These are phyloP conservation scores for Drechslerella stenobrocha DNA, from an alignment of 2,329 filamentous ascomycete species.

Conservation along the genomic window DNA sequence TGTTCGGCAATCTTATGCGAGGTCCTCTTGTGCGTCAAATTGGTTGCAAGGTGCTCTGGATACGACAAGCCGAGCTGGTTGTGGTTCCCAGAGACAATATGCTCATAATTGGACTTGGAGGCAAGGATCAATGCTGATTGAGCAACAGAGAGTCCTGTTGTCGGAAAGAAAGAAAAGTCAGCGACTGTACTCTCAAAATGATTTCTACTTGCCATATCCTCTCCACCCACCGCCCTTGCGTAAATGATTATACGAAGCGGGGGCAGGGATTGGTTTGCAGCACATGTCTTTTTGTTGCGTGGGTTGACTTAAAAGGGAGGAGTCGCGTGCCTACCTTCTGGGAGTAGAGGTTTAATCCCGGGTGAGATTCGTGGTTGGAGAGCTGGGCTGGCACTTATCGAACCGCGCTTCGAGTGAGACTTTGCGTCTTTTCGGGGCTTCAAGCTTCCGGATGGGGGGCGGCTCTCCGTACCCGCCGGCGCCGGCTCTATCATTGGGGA, in stretches of 20 bases:
- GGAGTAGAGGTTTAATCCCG: constrained; percentile 87
- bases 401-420: constrained; percentile 41
- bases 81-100: constrained; percentile 89
- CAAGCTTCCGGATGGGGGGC: constrained; percentile 36
- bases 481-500: constrained; percentile 46
- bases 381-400: constrained; percentile 61
- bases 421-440: constrained; percentile 37
- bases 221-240: constrained; percentile 27
- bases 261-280: background rate
- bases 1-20: constrained; percentile 98
- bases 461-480: constrained; percentile 36
- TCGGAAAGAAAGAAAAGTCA: constrained; percentile 44
- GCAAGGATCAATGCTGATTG: constrained; percentile 75
- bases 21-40: constrained; percentile 91
- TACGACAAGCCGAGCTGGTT: constrained; percentile 82
- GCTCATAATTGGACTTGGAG: constrained; percentile 97
- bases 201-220: constrained; percentile 10
- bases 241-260: too few species aligned
- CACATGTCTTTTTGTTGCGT: constrained; percentile 42
- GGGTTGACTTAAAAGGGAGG: background rate
- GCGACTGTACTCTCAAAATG: constrained; percentile 11
- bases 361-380: constrained; percentile 87
- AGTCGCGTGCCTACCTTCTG: constrained; percentile 62
- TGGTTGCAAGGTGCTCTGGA: constrained; percentile 85
- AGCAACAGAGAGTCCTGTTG: constrained; percentile 60